A percentile compares a stretch with the other conserved stretches of the same genome.
These are phyloP conservation scores for Austroboletus festivus DNA, from an alignment of 768 basidiomycete genomes.

Conservation along the genomic window DNA sequence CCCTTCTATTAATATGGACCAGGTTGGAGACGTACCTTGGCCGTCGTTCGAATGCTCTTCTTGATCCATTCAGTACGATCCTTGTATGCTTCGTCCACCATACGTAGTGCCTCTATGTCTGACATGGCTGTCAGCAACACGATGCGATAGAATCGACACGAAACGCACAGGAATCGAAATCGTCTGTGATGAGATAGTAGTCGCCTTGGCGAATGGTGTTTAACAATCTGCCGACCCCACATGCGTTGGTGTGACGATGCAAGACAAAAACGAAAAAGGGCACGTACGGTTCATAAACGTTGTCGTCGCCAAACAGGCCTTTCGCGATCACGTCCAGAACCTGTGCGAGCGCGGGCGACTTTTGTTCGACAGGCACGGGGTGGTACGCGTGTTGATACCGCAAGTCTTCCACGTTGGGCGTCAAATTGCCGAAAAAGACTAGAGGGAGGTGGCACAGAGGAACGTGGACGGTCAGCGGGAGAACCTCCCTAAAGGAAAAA, in stretches of 20 bases:
- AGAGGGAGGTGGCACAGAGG: background rate
- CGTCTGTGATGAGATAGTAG: slow-evolving; percentile 82
- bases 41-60: slow-evolving; percentile 82
- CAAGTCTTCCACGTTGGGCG: slow-evolving; percentile 83
- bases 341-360: slow-evolving; percentile 76
- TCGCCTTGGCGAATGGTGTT: slow-evolving; percentile 77
- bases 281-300: slow-evolving; percentile 84
- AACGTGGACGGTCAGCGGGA: too few species aligned
- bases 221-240: slow-evolving; percentile 44
- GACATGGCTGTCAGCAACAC: slow-evolving; percentile 25
- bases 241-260: background rate
- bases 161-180: slow-evolving; percentile 85
- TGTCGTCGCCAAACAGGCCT: slow-evolving; percentile 77
- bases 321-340: slow-evolving; percentile 74
- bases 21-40: slow-evolving; percentile 52
- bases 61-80: slow-evolving; percentile 88
- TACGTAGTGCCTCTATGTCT: slow-evolving; percentile 77
- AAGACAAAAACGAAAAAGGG: slow-evolving; percentile 1
- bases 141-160: background rate
- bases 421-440: slow-evolving; percentile 92
- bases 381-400: slow-evolving; percentile 85
- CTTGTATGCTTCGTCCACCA: slow-evolving; percentile 87
- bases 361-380: slow-evolving; percentile 74
- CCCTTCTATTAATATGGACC: too few species aligned
- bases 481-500: too few species aligned